Conservation (phyloP, 768 basidiomycete genomes). For the Pleurotus platypus region DNA sequence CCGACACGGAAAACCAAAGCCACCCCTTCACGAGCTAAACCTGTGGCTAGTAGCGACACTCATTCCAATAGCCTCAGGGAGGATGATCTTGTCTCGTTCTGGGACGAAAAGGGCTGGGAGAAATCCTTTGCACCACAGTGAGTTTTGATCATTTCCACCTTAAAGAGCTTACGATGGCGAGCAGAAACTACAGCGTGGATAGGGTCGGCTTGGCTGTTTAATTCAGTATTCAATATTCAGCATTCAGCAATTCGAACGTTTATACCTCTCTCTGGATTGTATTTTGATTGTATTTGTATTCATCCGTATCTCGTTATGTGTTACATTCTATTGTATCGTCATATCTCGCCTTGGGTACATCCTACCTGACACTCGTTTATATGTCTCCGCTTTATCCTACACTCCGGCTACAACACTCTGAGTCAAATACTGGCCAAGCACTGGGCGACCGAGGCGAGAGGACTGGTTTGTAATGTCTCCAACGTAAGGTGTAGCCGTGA, state of each 20-base stretch:
- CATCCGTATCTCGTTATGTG: neutral
- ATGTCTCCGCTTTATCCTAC: no score
- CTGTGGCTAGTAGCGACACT: neutral
- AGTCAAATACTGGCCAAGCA: no score
- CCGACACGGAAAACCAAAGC: neutral
- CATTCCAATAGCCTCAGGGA: neutral
- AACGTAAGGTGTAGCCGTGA: no score
- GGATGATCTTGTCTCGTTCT: slow-evolving; percentile 13
- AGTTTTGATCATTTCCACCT: neutral
- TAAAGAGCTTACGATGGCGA: neutral
- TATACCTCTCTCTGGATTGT: neutral
- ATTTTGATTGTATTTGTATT: neutral
- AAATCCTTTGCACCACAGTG: neutral
- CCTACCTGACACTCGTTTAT: neutral
- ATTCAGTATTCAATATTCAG: neutral
- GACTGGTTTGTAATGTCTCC: no score
- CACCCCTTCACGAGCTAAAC: slow-evolving; percentile 9
- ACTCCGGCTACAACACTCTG: no score
- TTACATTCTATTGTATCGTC: neutral
- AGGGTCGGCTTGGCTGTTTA: slow-evolving; percentile 3
- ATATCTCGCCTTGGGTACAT: neutral
- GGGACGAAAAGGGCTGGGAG: slow-evolving; percentile 15
- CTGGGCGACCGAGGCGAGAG: no score
- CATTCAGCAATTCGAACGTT: neutral
- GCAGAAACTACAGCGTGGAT: neutral